Base-by-base conservation (phyloP, 2,329 filamentous ascomycete species). In the Chrysoporthe puriensis region DNA sequence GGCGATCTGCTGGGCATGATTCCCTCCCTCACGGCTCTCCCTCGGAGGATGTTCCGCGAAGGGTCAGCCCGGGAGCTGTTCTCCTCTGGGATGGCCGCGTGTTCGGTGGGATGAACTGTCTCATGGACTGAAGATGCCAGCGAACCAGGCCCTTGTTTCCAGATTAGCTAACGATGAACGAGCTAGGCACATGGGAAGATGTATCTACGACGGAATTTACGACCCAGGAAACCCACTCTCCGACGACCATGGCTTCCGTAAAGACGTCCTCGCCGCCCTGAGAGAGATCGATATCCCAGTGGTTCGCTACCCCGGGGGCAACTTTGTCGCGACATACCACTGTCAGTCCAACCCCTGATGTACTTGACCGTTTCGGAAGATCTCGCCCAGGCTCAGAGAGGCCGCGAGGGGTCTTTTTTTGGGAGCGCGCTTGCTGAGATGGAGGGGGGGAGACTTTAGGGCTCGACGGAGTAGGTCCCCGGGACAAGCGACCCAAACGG, bases 121-220 rank as follows among this genome's bases (percentile, higher is more conserved):
- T 40, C 6, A 40, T 40, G 36, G 6, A 40, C 36, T 40, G 14
- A 4, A 46, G 44, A 46, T 46, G 8, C 44, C 36, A 9, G 44
- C 44, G 44, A 46, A 13, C 8, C 11, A 43, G 21, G 14, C 9
- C 6, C 14, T 9, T 42, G 56, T 59, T 16, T 18, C 8, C n/a
- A 21, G 42, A 18, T 21, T 5, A 40, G 62, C 65, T 67, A 46
- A 50, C 43, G 26, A 56, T 16, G 18, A 8, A 42, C 56, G 68
- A 64, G 16, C 43, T 72, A 93, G 91, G 73, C 93, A 96, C 79
- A 96, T 96, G 92, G 92, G 92, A 73, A 88, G 92, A 70, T 96
- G 92, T 82, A 94, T 96, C 75, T 95, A 96, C 77, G 91, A 91
- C 71, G 92, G 93, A 71, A 91, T 96, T 76, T 95, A 94, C 79